phyloP scores from a whole-genome alignment of 2,329 filamentous ascomycete genomes.

The Paraphoma chrysanthemicola region DNA sequence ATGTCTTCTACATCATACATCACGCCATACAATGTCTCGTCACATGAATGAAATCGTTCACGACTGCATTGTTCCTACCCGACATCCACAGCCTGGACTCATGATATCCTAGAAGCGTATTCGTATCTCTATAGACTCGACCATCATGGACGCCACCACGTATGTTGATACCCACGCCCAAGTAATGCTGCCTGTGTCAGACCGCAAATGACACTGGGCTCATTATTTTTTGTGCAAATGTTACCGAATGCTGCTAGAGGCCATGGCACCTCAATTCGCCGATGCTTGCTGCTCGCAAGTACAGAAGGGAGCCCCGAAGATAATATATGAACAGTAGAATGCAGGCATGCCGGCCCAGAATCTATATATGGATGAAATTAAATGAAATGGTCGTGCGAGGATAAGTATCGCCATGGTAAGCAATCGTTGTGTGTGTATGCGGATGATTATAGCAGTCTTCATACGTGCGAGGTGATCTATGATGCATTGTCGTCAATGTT shows the following conservation, averaged over 20 bases:
- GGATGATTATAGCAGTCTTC: neutral
- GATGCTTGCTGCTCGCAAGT: neutral
- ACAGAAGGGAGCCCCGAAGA: constrained; percentile 1
- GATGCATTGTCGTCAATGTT: constrained; percentile 21
- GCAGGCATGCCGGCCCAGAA: constrained; percentile 15
- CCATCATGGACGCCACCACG: neutral
- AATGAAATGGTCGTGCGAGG: constrained; percentile 1
- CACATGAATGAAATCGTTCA: neutral
- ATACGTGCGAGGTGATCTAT: constrained; percentile 1
- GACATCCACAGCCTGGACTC: neutral
- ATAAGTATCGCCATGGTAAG: too few relatives aligned
- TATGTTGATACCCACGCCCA: neutral
- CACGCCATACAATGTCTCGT: too few relatives aligned
- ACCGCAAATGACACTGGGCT: neutral
- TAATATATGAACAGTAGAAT: constrained; percentile 38
- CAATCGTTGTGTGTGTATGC: neutral
- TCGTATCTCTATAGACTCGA: neutral
- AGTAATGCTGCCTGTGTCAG: neutral
- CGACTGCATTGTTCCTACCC: neutral
- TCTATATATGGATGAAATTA: constrained; percentile 9
- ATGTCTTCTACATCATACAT: too few relatives aligned
- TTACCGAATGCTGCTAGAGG: constrained; percentile 2
- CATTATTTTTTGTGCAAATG: constrained; percentile 1
- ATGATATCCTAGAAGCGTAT: constrained; percentile 4
- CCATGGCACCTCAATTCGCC: neutral